Evolutionary conservation across 805 yeast genomes (phyloP), one percentile per base, ranked within the genome.

Genomic region (Yamadazyma endophytica): DNA sequence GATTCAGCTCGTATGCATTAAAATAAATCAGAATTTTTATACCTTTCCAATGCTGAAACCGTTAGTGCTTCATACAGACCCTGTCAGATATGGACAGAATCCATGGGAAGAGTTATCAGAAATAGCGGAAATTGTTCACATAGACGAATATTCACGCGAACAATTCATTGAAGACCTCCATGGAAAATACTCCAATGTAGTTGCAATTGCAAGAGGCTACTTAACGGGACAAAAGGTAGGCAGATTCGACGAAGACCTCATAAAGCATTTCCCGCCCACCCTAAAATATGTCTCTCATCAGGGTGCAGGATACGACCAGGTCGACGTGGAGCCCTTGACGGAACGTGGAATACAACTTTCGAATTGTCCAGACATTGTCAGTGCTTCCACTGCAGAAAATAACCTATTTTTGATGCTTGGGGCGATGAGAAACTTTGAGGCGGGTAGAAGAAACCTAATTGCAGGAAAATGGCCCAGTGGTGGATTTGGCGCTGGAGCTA

Each of bases 221-320:
- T 61, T 52, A 4, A 62, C 68, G 31, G 65, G 65, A 9, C 40
- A 42, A 6, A 56, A 63, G 30, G 77, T 84, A 2, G 88, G 88
- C 1, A 56, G 75, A 25, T 76, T 80, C 40, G 87, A 81, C 47
- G 69, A 61, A 29, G 87, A 80, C 42, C 47, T 81, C 37, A 67
- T 75, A 16, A 39, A 53, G 6, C 63, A 66, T 15, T 60, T 81
- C 34, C 88, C 88, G 4, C 32, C 53, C 2, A 54, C 76, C 0
- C 64, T 80, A 5, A 62, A 64, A 35, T 59, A 73, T 9, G 59
- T 81, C 9, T 61, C 75, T 37, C 85, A 79, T 51, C 59, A 67
- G 35, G 88, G 88, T 36, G 88, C 88, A 0, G 87, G 83, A 6
- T 80, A 81, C 52, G 88, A 81, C 49, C 85, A 80, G 53, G 63